Evolutionary conservation across 2,329 filamentous ascomycete genomes (phyloP), one percentile per base, ranked within the genome.

Genomic region (Ophiostoma novo-ulmi): DNA sequence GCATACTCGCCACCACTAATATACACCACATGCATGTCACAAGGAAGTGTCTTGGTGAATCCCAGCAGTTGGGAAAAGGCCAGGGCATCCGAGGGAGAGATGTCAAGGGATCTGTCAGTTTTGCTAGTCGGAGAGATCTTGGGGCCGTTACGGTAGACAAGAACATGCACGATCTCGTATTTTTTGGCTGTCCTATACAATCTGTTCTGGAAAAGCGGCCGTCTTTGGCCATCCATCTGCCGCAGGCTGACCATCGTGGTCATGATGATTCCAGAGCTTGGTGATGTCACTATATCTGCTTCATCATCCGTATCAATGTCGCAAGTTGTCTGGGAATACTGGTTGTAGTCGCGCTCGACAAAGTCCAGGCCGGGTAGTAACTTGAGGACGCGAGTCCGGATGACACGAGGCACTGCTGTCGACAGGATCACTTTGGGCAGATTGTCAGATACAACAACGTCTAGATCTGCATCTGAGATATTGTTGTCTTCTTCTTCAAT

Each of bases 211-310:
- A 75, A 71, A 0, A 67, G 20, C 0, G 48, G 36, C 1, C 5
- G 17, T 7, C 67, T 66, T 5, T 70, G 67, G 0, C 61, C 8
- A 8, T 70, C 70, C 1, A 69, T 71, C 75, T 97, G 94, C 63
- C 89, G 90, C 36, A 91, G 83, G 74, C 89, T 88, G 72, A 94
- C 87, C 5, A 94, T 80, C 0, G 87, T 91, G 0, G 91, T 91
- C 26, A 91, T 76, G 0, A 97, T 78, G 2, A 97, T 80, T 0
- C 91, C 93, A 0, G 85, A 87, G 0, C 82, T 83, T 0, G 91
- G 88, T 0, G 91, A 91, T 5, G 94, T 75, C 0, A 90, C 85
- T 3, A 97, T 79, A 75, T 97, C 93, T 2, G 91, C 89, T 77
- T 76, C 75, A 39, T 65, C 68, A 5, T 44, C 35, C 22, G 31